Conservation (phyloP, 2,329 filamentous ascomycete genomes). For the Xylariaceae sp. region DNA sequence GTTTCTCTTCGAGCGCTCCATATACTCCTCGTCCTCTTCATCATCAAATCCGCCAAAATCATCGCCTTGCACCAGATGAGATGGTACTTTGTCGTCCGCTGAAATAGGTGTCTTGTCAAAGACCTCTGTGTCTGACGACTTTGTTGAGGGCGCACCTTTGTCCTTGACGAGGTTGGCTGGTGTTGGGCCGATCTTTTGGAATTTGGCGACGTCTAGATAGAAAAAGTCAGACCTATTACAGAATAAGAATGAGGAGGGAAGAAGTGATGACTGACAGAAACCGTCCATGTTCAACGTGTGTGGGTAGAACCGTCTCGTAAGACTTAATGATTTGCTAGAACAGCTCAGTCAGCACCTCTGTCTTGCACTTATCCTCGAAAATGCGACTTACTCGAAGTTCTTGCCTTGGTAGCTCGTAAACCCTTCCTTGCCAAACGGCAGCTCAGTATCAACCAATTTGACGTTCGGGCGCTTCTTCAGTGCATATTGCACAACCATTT, state of each 20-base stretch:
- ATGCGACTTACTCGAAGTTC: conserved; percentile 62
- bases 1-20: conserved; percentile 69
- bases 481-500: conserved; percentile 87
- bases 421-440: conserved; percentile 87
- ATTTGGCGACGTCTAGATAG: conserved; percentile 71
- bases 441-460: conserved; percentile 83
- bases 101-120: conserved; percentile 68
- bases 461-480: conserved; percentile 90
- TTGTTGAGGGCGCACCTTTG: conserved; percentile 18
- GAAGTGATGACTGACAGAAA: conserved; percentile 55
- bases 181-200: conserved; percentile 85
- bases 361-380: neutral
- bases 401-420: conserved; percentile 91
- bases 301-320: conserved; percentile 67
- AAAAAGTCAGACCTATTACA: neutral
- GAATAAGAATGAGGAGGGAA: too few species aligned
- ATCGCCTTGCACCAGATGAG: conserved; percentile 39
- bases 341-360: conserved; percentile 1
- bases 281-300: conserved; percentile 82
- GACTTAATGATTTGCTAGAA: conserved; percentile 62
- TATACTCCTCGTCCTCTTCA: conserved; percentile 66
- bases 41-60: conserved; percentile 73
- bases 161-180: conserved; percentile 53
- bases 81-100: conserved; percentile 40
- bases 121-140: conserved; percentile 40